Percentiles rank a stretch among this genome's conserved stretches.
phyloP scores from a whole-genome alignment of 257 asterid genomes.

The Jasminum sambac region DNA sequence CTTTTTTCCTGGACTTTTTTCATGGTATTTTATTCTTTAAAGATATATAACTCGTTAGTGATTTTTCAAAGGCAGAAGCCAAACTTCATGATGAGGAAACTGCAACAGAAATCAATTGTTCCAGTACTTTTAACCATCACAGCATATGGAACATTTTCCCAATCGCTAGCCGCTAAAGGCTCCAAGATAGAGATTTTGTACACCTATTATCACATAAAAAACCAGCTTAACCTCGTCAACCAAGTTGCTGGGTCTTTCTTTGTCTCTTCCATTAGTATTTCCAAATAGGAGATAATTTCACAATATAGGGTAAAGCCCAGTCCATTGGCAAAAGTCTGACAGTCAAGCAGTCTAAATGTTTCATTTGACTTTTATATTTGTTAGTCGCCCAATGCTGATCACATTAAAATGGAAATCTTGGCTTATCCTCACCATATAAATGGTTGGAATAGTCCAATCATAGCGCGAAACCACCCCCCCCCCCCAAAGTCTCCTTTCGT shows the following conservation, averaged over 20 bases:
- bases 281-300: neutral
- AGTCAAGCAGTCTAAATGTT: neutral
- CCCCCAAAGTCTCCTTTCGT: slow-evolving; percentile 1
- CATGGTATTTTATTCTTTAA: neutral
- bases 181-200: neutral
- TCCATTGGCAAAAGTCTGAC: neutral
- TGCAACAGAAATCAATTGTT: neutral
- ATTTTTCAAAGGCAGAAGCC: neutral
- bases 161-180: neutral
- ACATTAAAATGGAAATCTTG: neutral
- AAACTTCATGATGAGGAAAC: slow-evolving; percentile 1
- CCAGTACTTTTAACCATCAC: neutral
- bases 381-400: neutral
- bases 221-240: neutral
- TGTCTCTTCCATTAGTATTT: neutral
- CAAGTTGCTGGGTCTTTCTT: neutral
- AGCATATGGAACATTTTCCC: neutral
- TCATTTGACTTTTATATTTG: neutral
- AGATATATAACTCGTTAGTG: neutral
- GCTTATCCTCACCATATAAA: neutral
- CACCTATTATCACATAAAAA: neutral
- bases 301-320: neutral
- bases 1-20: too few relatives aligned
- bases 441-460: neutral
- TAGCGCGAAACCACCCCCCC: too few relatives aligned